Evolutionary conservation across 352 stramenopile species (phyloP).

Genomic region (Globisporangium solare): DNA sequence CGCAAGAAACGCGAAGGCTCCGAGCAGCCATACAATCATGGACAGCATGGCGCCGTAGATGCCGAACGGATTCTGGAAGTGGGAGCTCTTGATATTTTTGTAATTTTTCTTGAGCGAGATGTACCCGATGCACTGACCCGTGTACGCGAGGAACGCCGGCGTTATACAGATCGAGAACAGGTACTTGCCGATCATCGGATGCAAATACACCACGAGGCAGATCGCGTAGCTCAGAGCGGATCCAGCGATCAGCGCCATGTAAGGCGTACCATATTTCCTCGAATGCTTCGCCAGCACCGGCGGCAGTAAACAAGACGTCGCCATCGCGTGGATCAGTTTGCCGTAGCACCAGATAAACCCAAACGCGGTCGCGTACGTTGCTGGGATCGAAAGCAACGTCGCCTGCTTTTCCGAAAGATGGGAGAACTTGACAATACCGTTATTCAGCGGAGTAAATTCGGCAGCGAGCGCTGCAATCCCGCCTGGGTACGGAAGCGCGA

Average conservation of each 20-base stretch:
- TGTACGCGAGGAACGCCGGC: constrained; percentile 25
- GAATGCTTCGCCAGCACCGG: constrained; percentile 21
- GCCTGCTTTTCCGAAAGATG: constrained; percentile 12
- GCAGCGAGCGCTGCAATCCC: constrained; percentile 18
- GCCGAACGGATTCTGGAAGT: constrained; percentile 18
- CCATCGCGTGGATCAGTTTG: constrained; percentile 46
- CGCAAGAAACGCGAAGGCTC: constrained; percentile 1
- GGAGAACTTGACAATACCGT: constrained; percentile 29
- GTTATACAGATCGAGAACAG: constrained; percentile 2
- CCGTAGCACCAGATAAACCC: constrained; percentile 56
- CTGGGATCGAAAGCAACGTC: constrained; percentile 36
- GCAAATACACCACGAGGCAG: constrained; percentile 29
- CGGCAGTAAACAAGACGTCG: constrained; percentile 34
- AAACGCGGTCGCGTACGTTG: constrained; percentile 45
- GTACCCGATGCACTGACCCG: constrained; percentile 23
- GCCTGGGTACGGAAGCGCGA: constrained; percentile 1
- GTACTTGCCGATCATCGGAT: constrained; percentile 1
- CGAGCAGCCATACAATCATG: constrained; percentile 13
- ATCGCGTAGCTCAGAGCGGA: constrained; percentile 26
- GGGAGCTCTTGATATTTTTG: constrained; percentile 16
- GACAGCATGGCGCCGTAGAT: constrained; percentile 18
- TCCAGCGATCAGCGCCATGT: constrained; percentile 22
- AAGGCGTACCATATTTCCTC: constrained; percentile 11
- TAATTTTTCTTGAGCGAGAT: constrained; percentile 21
- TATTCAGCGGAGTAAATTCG: constrained; percentile 27